Evolutionary conservation across 495 filamentous ascomycete species (phyloP), one percentile per base, ranked within the genome.

Genomic region (Astrothelium macrocarpum): DNA sequence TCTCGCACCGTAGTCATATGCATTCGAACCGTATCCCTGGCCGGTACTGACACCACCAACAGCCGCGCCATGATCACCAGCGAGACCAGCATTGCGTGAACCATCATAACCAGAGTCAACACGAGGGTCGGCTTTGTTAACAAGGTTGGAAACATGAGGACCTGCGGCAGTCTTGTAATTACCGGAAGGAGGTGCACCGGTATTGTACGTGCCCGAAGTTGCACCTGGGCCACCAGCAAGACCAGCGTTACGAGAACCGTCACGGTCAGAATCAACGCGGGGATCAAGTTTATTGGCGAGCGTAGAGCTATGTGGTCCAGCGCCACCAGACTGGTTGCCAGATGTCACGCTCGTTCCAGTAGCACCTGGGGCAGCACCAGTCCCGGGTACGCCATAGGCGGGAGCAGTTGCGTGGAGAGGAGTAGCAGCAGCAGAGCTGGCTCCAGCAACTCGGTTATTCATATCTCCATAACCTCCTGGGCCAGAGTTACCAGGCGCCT

Each of bases 101-200:
- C 56, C 49, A 28, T 62, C 61, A 32, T 71, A 64, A 63, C 81
- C 78, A 67, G 76, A 78, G 69, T 81, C 77, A 49, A 80, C 68
- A 66, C 77, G 74, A n/a, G 78, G 77, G 68, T 80, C 80, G 28
- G 74, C 74, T 29, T 78, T 77, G 71, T 83, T 81, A 25, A 67
- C 75, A 9, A 73, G 45, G 7, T 76, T 76, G 60, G 74, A 74
- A 31, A 65, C 62, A 68, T 82, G 76, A 26, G 78, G 74, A 34
- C 76, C 80, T 62, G 46, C 53, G 59, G 43, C n/a, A 20, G 11
- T 18, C 3, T 20, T 18, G n/a, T 49, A 49, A 20, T 20, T 20
- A 49, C 18, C 43, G n/a, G 43, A 14, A 49, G 43, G 43, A 49
- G 34, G 34, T 39, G 34, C 34, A 39, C 34, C 34, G 14, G 34